phyloP scores from a whole-genome alignment of 192 early-diverging fungal species.

The Helicostylum pulchrum region DNA sequence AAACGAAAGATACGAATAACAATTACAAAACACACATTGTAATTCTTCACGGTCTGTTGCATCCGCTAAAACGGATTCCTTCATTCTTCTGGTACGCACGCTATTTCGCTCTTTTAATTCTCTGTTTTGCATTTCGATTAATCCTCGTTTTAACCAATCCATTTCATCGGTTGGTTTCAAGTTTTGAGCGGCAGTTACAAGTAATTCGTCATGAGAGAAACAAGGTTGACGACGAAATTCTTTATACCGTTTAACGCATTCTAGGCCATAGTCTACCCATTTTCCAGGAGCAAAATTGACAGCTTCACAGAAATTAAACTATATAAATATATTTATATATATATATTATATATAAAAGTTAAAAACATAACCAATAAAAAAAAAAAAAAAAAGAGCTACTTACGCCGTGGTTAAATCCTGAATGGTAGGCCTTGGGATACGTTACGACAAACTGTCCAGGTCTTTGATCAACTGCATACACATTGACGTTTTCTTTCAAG shows the following conservation, averaged over 20 bases:
- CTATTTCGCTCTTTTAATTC: constrained; percentile 51
- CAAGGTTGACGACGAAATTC: constrained; percentile 77
- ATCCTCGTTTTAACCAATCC: constrained; percentile 43
- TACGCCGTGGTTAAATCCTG: constrained; percentile 95
- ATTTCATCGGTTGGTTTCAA: constrained; percentile 27
- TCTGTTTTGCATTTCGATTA: constrained; percentile 47
- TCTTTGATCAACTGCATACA: constrained; percentile 79
- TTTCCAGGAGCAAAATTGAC: constrained; percentile 95
- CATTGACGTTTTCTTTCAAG: constrained; percentile 68
- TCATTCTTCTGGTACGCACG: not conserved
- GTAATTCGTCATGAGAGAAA: constrained; percentile 93
- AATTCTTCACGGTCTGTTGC: constrained; percentile 50
- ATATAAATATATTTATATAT: constrained; percentile 3
- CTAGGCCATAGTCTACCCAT: constrained; percentile 81
- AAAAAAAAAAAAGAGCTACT: constrained; percentile 19
- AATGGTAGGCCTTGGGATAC: constrained; percentile 92
- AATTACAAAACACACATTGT: constrained; percentile 69
- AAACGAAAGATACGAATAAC: constrained; percentile 69
- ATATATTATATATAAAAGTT: not conserved
- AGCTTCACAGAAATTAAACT: constrained; percentile 94
- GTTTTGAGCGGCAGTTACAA: constrained; percentile 57
- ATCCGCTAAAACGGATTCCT: constrained; percentile 38
- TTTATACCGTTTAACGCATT: constrained; percentile 82
- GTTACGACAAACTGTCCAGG: constrained; percentile 94
- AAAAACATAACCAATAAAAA: constrained; percentile 3